A percentile compares a stretch with the other conserved stretches of the same genome.
Conservation (phyloP, 768 basidiomycete genomes). For the Suillus hirtellus region DNA sequence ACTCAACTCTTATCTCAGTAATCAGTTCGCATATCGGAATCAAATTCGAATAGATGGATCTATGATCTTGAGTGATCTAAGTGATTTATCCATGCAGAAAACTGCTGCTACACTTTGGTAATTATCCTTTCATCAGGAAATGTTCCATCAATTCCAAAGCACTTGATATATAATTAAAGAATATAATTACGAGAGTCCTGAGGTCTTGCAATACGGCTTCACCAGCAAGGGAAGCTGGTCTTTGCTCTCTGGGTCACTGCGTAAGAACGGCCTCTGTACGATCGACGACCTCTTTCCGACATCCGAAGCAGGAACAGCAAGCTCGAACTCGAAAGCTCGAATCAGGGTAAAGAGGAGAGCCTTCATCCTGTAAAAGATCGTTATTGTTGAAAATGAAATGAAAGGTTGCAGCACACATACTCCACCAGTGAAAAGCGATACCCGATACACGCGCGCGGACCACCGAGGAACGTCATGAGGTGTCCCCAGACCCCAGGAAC, state of each 20-base stretch:
- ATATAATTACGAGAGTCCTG: background rate
- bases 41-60: background rate
- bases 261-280: constrained; percentile 47
- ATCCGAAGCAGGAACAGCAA: constrained; percentile 49
- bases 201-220: constrained; percentile 11
- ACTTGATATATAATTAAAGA: background rate
- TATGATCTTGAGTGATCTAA: background rate
- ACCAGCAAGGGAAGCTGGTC: constrained; percentile 45
- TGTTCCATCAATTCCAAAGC: background rate
- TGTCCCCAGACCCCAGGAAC: constrained; percentile 66
- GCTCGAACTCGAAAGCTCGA: constrained; percentile 51
- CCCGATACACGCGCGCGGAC: constrained; percentile 66
- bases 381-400: background rate
- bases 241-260: constrained; percentile 37
- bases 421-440: constrained; percentile 64
- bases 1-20: constrained; percentile 29
- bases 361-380: constrained; percentile 33
- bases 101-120: background rate
- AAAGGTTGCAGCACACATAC: constrained; percentile 34
- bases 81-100: background rate
- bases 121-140: background rate
- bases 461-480: constrained; percentile 62
- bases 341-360: constrained; percentile 50
- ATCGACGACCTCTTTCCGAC: constrained; percentile 32
- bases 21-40: background rate